phyloP scores from a whole-genome alignment of 2,329 filamentous ascomycete genomes.

The Epichloe aotearoae region DNA sequence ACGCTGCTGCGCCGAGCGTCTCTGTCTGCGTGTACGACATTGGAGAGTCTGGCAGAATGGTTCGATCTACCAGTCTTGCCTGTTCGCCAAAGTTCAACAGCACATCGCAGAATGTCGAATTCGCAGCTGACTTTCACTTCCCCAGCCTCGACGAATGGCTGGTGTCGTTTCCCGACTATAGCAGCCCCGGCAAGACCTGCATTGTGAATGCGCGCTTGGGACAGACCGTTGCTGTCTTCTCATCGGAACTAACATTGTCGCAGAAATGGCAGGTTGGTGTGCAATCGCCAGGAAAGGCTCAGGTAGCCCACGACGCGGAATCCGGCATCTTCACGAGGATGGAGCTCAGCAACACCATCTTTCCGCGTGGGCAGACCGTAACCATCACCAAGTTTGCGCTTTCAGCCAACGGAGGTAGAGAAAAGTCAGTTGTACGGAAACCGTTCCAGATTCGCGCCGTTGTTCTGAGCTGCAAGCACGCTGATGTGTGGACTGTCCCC shows the following conservation, averaged over 20 bases:
- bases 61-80: not conserved
- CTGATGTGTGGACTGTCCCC: conserved; percentile 3
- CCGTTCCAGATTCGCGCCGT: conserved; percentile 1
- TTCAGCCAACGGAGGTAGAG: conserved; percentile 3
- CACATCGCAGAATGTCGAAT: not conserved
- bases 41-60: not conserved
- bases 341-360: not conserved
- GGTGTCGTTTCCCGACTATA: conserved; percentile 5
- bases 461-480: conserved; percentile 1
- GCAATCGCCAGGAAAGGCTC: not conserved
- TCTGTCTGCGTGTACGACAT: conserved; percentile 2
- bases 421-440: conserved; percentile 2
- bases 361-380: conserved; percentile 2
- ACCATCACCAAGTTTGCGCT: conserved; percentile 4
- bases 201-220: conserved; percentile 6
- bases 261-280: conserved; percentile 6
- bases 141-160: conserved; percentile 4
- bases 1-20: not conserved
- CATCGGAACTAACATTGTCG: conserved; percentile 1
- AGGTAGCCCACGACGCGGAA: not conserved
- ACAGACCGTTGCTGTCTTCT: conserved; percentile 3
- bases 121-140: conserved; percentile 5
- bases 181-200: conserved; percentile 3
- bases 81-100: not conserved
- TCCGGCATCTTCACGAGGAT: conserved; percentile 3